Percentiles rank a stretch among this genome's conserved stretches.
These are phyloP conservation scores for Corchorus capsularis DNA, from an alignment of 345 rosid species.

Conservation along the genomic window DNA sequence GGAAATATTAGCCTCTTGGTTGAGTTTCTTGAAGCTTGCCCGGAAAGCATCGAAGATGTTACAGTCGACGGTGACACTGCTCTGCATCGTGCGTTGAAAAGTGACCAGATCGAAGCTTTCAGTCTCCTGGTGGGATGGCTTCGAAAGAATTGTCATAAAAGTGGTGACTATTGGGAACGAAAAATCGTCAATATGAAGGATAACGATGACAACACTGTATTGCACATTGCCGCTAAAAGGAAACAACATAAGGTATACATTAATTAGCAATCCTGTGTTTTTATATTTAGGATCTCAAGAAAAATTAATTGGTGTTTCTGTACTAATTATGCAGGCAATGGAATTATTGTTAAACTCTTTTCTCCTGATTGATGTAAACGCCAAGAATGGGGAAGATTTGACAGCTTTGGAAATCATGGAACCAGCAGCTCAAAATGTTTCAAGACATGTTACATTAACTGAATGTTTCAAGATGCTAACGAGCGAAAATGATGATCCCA, in stretches of 20 bases:
- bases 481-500: too few relatives aligned
- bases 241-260: conserved; percentile 17
- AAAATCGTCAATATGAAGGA: conserved; percentile 24
- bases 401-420: not conserved
- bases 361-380: not conserved
- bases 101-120: not conserved
- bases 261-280: too few relatives aligned
- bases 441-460: too few relatives aligned
- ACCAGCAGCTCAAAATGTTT: too few relatives aligned
- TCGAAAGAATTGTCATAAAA: too few relatives aligned
- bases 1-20: not conserved
- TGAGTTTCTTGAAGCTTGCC: not conserved
- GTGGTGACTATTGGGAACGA: not conserved
- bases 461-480: too few relatives aligned
- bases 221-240: conserved; percentile 25
- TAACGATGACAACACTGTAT: conserved; percentile 26
- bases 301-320: too few relatives aligned
- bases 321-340: not conserved
- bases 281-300: too few relatives aligned
- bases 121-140: not conserved
- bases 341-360: not conserved
- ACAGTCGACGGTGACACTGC: not conserved
- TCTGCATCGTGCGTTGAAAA: not conserved
- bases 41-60: not conserved
- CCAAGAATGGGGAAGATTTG: not conserved